Evolutionary conservation across 116 monocot species (phyloP).

Genomic region (Dioscorea cayenensis): DNA sequence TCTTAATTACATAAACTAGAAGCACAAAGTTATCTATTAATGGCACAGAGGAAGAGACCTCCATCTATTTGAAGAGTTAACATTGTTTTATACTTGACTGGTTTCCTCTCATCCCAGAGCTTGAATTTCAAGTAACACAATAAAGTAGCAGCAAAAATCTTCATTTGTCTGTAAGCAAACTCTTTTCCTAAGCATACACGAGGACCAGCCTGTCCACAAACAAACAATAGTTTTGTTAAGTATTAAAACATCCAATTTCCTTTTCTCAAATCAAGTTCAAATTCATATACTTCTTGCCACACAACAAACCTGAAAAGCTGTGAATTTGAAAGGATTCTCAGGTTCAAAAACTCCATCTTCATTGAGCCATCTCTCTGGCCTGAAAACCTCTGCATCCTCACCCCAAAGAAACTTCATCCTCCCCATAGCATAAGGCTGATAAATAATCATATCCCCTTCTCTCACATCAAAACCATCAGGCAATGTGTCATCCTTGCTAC

Average conservation of each 20-base stretch:
- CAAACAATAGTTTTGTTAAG: no score
- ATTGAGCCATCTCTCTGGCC: conserved; percentile 50
- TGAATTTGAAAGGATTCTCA: conserved; percentile 53
- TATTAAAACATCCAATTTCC: no score
- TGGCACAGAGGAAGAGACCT: background rate
- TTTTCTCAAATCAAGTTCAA: no score
- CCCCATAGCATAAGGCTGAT: conserved; percentile 52
- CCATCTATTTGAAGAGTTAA: conserved; percentile 3
- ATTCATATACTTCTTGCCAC: no score
- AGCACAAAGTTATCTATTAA: background rate
- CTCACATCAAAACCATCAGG: conserved; percentile 41
- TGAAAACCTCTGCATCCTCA: conserved; percentile 47
- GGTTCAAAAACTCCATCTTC: conserved; percentile 25
- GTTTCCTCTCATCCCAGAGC: conserved; percentile 10
- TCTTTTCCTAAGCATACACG: conserved; percentile 43
- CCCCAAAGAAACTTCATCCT: conserved; percentile 64
- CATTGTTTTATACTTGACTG: background rate
- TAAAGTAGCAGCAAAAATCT: conserved; percentile 26
- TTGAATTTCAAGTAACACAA: conserved; percentile 30
- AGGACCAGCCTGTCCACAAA: conserved; percentile 34
- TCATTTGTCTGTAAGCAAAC: conserved; percentile 44
- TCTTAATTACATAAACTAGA: no score
- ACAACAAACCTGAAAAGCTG: conserved; percentile 31
- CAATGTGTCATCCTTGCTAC: conserved; percentile 39
- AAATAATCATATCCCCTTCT: conserved; percentile 37